A percentile compares a stretch with the other conserved stretches of the same genome.
Evolutionary conservation across 1,139 yeast genomes (phyloP).

Genomic region (Scheffersomyces titani): DNA sequence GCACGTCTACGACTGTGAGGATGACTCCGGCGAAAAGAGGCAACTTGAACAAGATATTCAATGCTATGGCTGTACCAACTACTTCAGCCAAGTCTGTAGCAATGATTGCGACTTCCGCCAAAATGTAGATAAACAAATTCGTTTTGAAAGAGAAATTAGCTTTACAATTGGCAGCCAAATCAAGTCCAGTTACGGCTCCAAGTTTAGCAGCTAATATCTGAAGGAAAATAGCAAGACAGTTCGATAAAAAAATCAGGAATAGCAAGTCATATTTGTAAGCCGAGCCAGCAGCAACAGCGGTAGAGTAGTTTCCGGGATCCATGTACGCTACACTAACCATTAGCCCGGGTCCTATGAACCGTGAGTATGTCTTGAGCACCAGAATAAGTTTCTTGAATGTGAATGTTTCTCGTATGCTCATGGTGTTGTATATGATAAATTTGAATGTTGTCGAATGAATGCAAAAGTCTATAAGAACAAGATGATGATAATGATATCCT

Average conservation of each 20-base stretch:
- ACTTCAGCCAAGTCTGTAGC: conserved; percentile 85
- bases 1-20: conserved; percentile 80
- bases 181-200: conserved; percentile 83
- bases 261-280: conserved; percentile 80
- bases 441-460: conserved; percentile 5
- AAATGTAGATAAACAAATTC: conserved; percentile 56
- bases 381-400: conserved; percentile 1
- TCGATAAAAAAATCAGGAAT: conserved; percentile 78
- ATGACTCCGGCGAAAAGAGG: conserved; percentile 82
- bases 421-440: not conserved
- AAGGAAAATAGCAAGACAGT: conserved; percentile 81
- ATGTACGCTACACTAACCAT: conserved; percentile 95
- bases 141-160: conserved; percentile 65
- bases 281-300: conserved; percentile 93
- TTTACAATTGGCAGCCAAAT: conserved; percentile 80
- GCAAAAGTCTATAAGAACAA: conserved; percentile 4
- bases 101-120: conserved; percentile 75
- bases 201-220: conserved; percentile 83
- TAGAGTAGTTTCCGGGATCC: conserved; percentile 97
- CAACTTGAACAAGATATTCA: conserved; percentile 74
- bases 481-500: conserved; percentile 2
- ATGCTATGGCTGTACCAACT: conserved; percentile 89
- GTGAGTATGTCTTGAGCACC: conserved; percentile 50
- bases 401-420: not conserved
- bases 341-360: conserved; percentile 88